Conservation (phyloP, 164 flowering plant species). For the Akebia trifoliata region DNA sequence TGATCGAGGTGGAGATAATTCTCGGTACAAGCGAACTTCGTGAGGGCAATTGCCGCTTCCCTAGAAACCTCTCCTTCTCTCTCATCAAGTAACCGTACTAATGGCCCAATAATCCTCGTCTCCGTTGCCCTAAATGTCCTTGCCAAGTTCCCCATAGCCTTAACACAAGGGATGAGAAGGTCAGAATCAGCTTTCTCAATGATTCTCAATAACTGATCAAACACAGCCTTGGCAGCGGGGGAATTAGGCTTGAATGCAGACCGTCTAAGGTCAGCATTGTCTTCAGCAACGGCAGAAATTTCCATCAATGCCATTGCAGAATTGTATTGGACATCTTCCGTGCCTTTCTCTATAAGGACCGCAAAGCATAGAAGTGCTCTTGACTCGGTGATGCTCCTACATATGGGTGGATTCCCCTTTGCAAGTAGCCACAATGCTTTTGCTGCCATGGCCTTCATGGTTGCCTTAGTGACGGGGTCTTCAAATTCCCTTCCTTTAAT, state of each 20-base stretch:
- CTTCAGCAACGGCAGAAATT: slow-evolving; percentile 63
- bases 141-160: slow-evolving; percentile 58
- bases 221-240: slow-evolving; percentile 74
- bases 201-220: slow-evolving; percentile 60
- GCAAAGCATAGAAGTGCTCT: slow-evolving; percentile 76
- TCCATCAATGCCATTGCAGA: slow-evolving; percentile 85
- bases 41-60: slow-evolving; percentile 62
- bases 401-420: slow-evolving; percentile 47
- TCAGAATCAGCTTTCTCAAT: slow-evolving; percentile 47
- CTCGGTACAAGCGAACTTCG: slow-evolving; percentile 62
- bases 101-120: slow-evolving; percentile 58
- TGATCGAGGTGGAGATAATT: slow-evolving; percentile 62
- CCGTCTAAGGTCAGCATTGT: slow-evolving; percentile 52
- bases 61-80: slow-evolving; percentile 46
- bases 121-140: slow-evolving; percentile 77
- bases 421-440: slow-evolving; percentile 61
- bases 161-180: slow-evolving; percentile 57
- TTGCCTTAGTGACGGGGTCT: slow-evolving; percentile 58
- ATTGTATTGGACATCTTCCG: slow-evolving; percentile 52
- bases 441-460: slow-evolving; percentile 85
- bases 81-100: slow-evolving; percentile 71
- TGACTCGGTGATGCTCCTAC: slow-evolving; percentile 72
- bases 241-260: slow-evolving; percentile 85
- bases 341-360: slow-evolving; percentile 62
- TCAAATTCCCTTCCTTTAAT: slow-evolving; percentile 68